Evolutionary conservation across 257 asterid species (phyloP), one percentile per base, ranked within the genome.

Genomic region (Penstemon barbatus): DNA sequence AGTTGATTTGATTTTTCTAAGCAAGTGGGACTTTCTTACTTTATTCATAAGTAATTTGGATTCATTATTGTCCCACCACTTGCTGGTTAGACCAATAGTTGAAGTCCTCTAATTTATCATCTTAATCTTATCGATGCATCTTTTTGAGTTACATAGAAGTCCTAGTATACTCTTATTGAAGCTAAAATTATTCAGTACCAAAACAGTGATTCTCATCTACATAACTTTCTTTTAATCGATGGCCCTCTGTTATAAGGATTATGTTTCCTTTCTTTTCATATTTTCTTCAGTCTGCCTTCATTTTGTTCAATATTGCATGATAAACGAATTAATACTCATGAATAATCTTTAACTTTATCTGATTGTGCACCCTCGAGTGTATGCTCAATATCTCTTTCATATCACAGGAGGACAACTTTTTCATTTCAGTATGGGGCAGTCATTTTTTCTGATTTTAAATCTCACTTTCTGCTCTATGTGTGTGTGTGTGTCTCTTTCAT

Each of bases 21-120:
- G 66, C 52, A 33, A 59, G 63, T 76, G 81, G 77, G 70, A 65
- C 53, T 36, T 52, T 68, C 68, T 25, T 69, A 63, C 72, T 69
- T 33, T 61, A 15, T 66, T 65, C 25, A 44, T 60, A 46, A 8
- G 66, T 71, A 58, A 60, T 62, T 57, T 53, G 74, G 65, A 63
- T 66, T 18, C 54, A 25, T 62, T 59, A 68, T 54, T 69, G 64
- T 65, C 74, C 33, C 83, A 75, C 76, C 68, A 64, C 65, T 56
- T 62, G 64, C 39, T 62, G 45, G 55, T 65, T 63, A 64, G 63
- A 63, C 52, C 43, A 46, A 13, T 67, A 45, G 5, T 5, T 9
- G 63, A 43, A 51, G 41, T 69, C 25, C 38, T 57, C 37, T 49
- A 61, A 5, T 75, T 70, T 64, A n/a, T 49, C 62, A 1, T 61